Evolutionary conservation across 2,329 filamentous ascomycete species (phyloP).

Genomic region (Daldinia sp.): DNA sequence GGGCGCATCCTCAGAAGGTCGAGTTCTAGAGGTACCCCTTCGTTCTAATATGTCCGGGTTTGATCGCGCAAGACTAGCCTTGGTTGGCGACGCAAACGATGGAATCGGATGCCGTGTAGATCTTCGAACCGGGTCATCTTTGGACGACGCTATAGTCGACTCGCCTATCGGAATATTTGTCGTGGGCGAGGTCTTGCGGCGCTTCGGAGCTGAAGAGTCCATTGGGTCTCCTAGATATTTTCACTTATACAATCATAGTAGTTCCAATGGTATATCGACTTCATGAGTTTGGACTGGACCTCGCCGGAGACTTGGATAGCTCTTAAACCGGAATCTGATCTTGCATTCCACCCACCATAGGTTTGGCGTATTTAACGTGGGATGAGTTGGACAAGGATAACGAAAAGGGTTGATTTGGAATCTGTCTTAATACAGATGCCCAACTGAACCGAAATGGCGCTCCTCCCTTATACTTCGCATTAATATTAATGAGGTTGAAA

Average conservation of each 20-base stretch:
- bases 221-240: conserved; percentile 44
- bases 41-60: conserved; percentile 66
- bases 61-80: conserved; percentile 67
- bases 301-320: background rate
- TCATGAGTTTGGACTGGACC: background rate
- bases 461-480: background rate
- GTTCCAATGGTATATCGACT: conserved; percentile 4
- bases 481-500: conserved; percentile 8
- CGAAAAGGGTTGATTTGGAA: conserved; percentile 1
- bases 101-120: conserved; percentile 52
- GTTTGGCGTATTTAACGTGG: background rate
- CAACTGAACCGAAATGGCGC: conserved; percentile 3
- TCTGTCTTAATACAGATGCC: background rate
- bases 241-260: conserved; percentile 21
- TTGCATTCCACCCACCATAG: background rate
- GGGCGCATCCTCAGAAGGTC: conserved; percentile 27
- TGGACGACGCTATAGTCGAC: conserved; percentile 21
- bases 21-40: conserved; percentile 48
- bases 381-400: background rate
- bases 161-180: conserved; percentile 52
- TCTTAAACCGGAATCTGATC: background rate
- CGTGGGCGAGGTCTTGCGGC: conserved; percentile 68
- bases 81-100: conserved; percentile 74
- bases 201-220: conserved; percentile 69
- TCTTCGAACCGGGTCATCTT: conserved; percentile 28